Percentiles rank a stretch among this genome's conserved stretches.
phyloP scores from a whole-genome alignment of 441 rosid species.

The Erysimum cheiri region DNA sequence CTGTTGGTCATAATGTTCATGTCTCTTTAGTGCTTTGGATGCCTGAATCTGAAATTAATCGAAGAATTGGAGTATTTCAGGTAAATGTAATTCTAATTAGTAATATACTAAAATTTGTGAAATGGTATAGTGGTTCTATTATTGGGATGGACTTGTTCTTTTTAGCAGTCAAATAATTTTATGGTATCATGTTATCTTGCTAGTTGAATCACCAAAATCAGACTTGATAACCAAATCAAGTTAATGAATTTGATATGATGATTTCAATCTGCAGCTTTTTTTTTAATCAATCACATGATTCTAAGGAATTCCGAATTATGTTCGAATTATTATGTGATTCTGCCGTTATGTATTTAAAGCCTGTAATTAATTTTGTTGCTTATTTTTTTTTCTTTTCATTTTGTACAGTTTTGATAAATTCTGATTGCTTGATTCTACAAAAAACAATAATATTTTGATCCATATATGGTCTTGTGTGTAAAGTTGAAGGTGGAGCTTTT shows the following conservation, averaged over 20 bases:
- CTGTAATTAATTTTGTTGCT: too few relatives aligned
- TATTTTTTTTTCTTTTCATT: too few relatives aligned
- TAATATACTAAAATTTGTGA: background rate
- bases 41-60: conserved; percentile 81
- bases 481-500: conserved; percentile 75
- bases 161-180: background rate
- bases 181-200: background rate
- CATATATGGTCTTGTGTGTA: conserved; percentile 10
- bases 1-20: conserved; percentile 63
- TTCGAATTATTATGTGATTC: too few relatives aligned
- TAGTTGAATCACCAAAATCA: background rate
- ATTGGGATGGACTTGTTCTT: background rate
- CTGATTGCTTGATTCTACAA: background rate
- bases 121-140: background rate
- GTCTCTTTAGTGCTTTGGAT: conserved; percentile 63
- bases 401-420: too few relatives aligned
- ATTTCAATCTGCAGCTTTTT: background rate
- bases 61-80: conserved; percentile 75
- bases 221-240: background rate
- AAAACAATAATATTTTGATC: background rate
- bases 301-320: background rate
- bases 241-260: background rate
- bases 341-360: too few relatives aligned
- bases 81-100: conserved; percentile 39
- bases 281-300: too few relatives aligned